Percentiles rank a stretch among this genome's conserved stretches.
Evolutionary conservation across 2,329 filamentous ascomycete genomes (phyloP).

Genomic region (Penicillium sclerotigenum): DNA sequence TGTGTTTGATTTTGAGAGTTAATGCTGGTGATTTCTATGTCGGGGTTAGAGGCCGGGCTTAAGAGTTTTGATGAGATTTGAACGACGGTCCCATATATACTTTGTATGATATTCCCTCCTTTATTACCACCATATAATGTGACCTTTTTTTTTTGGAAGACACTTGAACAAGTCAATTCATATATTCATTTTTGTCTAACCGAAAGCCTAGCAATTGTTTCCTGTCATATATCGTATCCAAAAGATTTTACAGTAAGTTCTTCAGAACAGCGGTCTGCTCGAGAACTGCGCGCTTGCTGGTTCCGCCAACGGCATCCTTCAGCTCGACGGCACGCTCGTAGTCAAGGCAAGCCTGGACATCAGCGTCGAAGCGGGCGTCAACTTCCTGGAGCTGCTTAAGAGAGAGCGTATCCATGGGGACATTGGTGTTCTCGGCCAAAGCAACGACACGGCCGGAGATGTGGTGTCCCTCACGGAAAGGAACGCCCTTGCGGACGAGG

Average conservation of each 20-base stretch:
- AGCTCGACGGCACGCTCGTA: conserved; percentile 82
- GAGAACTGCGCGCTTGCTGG: conserved; percentile 66
- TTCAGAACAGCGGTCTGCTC: conserved; percentile 66
- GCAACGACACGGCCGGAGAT: conserved; percentile 71
- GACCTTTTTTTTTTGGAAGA: not conserved
- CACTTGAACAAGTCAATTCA: conserved; percentile 8
- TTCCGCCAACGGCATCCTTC: conserved; percentile 72
- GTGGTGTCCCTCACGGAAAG: conserved; percentile 77
- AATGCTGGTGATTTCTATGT: not conserved
- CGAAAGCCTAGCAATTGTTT: conserved; percentile 15
- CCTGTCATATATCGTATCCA: conserved; percentile 6
- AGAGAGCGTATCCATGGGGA: conserved; percentile 67
- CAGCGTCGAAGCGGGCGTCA: conserved; percentile 66
- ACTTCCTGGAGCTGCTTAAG: conserved; percentile 65
- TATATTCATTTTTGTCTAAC: conserved; percentile 23
- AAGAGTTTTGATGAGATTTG: not conserved
- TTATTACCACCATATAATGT: not conserved
- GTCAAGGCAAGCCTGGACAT: conserved; percentile 69
- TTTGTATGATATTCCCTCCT: conserved; percentile 1
- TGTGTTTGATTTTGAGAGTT: not conserved
- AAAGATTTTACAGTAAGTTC: conserved; percentile 46
- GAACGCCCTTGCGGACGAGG: conserved; percentile 55
- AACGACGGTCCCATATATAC: not conserved
- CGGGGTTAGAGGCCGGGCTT: not conserved
- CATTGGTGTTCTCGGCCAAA: conserved; percentile 63